These are phyloP conservation scores for Cercospora sp. DNA, from an alignment of 2,329 filamentous ascomycete species.

Conservation along the genomic window DNA sequence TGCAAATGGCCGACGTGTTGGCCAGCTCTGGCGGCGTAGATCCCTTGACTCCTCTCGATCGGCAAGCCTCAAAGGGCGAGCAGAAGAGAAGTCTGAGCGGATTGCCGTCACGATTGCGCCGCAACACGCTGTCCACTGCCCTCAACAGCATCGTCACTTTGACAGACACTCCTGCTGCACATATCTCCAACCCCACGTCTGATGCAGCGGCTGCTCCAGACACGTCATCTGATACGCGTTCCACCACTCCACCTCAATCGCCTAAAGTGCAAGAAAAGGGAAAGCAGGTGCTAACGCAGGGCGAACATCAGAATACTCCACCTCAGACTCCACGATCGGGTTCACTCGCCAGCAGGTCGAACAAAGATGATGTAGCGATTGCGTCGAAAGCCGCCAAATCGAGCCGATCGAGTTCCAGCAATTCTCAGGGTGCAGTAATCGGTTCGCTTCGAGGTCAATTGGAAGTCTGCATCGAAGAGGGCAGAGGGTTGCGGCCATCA, in stretches of 20 bases:
- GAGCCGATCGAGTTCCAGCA: slow-evolving; percentile 38
- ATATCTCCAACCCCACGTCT: slow-evolving; percentile 68
- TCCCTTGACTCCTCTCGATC: slow-evolving; percentile 23
- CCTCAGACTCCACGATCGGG: slow-evolving; percentile 86
- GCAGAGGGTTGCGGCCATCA: slow-evolving; percentile 75
- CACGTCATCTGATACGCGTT: slow-evolving; percentile 48
- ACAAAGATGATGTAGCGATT: slow-evolving; percentile 28
- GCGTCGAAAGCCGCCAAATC: slow-evolving; percentile 37
- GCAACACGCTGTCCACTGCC: slow-evolving; percentile 51
- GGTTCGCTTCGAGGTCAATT: slow-evolving; percentile 81
- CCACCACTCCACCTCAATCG: slow-evolving; percentile 41
- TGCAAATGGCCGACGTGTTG: slow-evolving; percentile 32
- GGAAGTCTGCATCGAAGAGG: slow-evolving; percentile 84
- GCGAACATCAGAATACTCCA: slow-evolving; percentile 81
- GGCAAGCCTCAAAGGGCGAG: slow-evolving; percentile 31
- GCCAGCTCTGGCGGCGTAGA: slow-evolving; percentile 25
- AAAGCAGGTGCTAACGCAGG: slow-evolving; percentile 73
- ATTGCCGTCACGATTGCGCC: slow-evolving; percentile 36
- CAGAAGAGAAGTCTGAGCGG: slow-evolving; percentile 29
- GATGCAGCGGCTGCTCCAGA: slow-evolving; percentile 55
- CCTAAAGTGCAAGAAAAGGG: slow-evolving; percentile 65
- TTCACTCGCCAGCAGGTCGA: slow-evolving; percentile 60
- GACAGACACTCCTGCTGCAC: slow-evolving; percentile 63
- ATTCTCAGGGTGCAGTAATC: slow-evolving; percentile 55
- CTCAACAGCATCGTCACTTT: slow-evolving; percentile 64